A percentile compares a stretch with the other conserved stretches of the same genome.
These are phyloP conservation scores for Pelargonium citronellum DNA, from an alignment of 441 rosid species.

Conservation along the genomic window DNA sequence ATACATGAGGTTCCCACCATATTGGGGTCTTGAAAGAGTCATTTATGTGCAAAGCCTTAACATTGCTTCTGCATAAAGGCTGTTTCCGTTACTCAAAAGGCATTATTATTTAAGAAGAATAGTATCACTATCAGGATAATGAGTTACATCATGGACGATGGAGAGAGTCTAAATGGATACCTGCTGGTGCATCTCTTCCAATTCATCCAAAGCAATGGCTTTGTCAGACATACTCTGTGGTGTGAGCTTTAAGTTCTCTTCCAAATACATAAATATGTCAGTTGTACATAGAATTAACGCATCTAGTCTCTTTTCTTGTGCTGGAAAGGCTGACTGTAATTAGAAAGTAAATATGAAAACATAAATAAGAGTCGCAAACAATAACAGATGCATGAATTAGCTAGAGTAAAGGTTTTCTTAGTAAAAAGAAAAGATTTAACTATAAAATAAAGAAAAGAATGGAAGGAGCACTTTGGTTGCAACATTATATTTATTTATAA, in stretches of 20 bases:
- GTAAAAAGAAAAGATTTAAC: background rate
- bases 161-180: constrained; percentile 30
- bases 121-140: constrained; percentile 1
- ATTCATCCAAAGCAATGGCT: constrained; percentile 75
- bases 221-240: constrained; percentile 78
- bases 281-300: constrained; percentile 68
- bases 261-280: constrained; percentile 75
- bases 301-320: constrained; percentile 85
- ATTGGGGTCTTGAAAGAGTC: too few relatives aligned
- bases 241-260: constrained; percentile 84
- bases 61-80: too few relatives aligned
- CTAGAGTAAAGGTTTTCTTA: background rate
- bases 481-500: background rate
- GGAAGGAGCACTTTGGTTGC: background rate
- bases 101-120: background rate
- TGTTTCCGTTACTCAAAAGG: too few relatives aligned
- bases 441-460: background rate
- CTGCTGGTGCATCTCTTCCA: constrained; percentile 91
- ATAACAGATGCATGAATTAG: background rate
- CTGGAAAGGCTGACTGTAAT: constrained; percentile 85
- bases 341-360: constrained; percentile 15
- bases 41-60: too few relatives aligned
- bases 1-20: too few relatives aligned
- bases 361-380: background rate
- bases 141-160: constrained; percentile 1